These are phyloP conservation scores for Alternaria brassicae DNA, from an alignment of 2,329 filamentous ascomycete species.

Conservation along the genomic window DNA sequence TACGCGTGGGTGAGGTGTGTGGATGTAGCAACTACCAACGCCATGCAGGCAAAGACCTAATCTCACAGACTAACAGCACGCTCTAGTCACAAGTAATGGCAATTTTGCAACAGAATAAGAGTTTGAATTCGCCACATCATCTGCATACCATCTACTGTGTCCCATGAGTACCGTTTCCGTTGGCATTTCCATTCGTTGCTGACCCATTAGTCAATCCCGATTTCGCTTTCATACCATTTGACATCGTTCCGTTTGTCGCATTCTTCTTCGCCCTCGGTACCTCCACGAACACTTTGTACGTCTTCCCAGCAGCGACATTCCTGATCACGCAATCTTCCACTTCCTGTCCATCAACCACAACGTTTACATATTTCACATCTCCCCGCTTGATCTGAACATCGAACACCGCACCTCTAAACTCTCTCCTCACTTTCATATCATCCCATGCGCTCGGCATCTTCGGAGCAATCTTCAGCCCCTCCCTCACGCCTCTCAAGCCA, in stretches of 20 bases:
- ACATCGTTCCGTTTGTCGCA: background rate
- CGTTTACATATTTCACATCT: slow-evolving; percentile 52
- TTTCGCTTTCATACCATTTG: background rate
- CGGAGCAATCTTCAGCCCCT: slow-evolving; percentile 58
- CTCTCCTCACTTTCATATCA: slow-evolving; percentile 56
- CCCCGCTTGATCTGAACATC: slow-evolving; percentile 55
- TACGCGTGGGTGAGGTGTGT: background rate
- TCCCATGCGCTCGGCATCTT: slow-evolving; percentile 62
- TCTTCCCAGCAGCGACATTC: slow-evolving; percentile 53
- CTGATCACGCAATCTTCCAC: slow-evolving; percentile 54
- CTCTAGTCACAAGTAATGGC: no score
- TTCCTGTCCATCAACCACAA: slow-evolving; percentile 49
- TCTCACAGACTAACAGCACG: background rate
- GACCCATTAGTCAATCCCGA: background rate
- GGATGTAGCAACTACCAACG: background rate
- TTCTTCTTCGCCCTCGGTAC: slow-evolving; percentile 33
- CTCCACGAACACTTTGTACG: slow-evolving; percentile 56
- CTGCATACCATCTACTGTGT: background rate
- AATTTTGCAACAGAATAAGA: rapidly evolving
- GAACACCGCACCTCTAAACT: slow-evolving; percentile 62
- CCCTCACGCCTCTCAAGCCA: slow-evolving; percentile 59
- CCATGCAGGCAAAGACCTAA: background rate
- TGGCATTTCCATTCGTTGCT: background rate
- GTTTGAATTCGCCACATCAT: background rate
- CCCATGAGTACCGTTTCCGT: background rate